These are phyloP conservation scores for Ophiostoma sp. DNA, from an alignment of 2,329 filamentous ascomycete species.

Conservation along the genomic window DNA sequence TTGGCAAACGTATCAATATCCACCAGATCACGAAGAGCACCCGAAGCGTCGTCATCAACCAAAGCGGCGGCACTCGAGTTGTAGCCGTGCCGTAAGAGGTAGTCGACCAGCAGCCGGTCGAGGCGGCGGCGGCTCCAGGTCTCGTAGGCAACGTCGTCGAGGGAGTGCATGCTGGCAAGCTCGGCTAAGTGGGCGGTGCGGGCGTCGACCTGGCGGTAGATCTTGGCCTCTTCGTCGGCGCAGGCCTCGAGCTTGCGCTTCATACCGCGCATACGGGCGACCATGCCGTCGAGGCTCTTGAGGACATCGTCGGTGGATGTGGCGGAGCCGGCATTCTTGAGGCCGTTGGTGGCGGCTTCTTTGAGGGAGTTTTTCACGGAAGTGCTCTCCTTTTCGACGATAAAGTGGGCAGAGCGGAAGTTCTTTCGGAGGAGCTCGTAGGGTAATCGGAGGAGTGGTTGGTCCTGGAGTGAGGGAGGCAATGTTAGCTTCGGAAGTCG, in stretches of 20 bases:
- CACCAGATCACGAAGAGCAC: constrained; percentile 72
- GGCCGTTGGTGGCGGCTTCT: constrained; percentile 65
- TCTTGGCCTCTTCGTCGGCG: constrained; percentile 74
- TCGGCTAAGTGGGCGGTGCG: constrained; percentile 79
- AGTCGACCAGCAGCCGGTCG: constrained; percentile 87
- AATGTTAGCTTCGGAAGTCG: neutral
- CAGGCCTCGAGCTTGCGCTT: constrained; percentile 81
- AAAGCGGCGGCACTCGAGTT: constrained; percentile 73
- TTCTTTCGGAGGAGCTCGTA: constrained; percentile 92
- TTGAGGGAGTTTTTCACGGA: constrained; percentile 62
- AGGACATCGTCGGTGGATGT: constrained; percentile 70
- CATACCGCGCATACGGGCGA: constrained; percentile 77
- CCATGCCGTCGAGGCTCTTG: constrained; percentile 78
- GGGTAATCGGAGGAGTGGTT: constrained; percentile 88
- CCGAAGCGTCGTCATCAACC: constrained; percentile 45
- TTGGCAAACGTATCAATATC: constrained; percentile 86
- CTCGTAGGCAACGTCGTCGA: constrained; percentile 93
- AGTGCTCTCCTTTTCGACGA: constrained; percentile 70
- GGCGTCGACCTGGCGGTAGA: constrained; percentile 74
- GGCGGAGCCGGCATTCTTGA: constrained; percentile 58
- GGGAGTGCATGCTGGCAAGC: constrained; percentile 73
- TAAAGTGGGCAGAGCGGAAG: constrained; percentile 80
- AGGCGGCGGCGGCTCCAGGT: constrained; percentile 80
- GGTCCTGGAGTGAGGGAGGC: constrained; percentile 61
- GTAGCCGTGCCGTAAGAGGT: constrained; percentile 82